Evolutionary conservation across 2,329 filamentous ascomycete genomes (phyloP).

Genomic region (Sporothrix euskadiensis): DNA sequence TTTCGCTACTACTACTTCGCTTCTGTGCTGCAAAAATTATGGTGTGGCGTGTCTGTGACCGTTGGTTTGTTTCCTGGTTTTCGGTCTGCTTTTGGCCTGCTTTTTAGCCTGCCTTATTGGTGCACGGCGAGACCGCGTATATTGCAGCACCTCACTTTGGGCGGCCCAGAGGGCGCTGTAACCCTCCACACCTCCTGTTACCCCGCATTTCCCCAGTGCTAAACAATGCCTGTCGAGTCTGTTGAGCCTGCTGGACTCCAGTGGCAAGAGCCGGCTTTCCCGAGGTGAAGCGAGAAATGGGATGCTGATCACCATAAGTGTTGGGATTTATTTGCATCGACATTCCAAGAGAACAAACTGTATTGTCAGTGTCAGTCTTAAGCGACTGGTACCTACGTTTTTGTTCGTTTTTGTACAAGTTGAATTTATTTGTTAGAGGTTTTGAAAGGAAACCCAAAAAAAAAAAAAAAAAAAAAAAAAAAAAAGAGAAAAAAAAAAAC

Average conservation of each 20-base stretch:
- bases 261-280: background rate
- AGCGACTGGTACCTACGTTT: too few species aligned
- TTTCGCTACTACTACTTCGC: background rate
- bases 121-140: background rate
- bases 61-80: background rate
- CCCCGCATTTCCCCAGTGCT: constrained; percentile 13
- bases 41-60: background rate
- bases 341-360: too few species aligned
- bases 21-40: background rate
- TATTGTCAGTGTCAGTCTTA: too few species aligned
- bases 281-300: background rate
- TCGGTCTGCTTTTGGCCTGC: too few species aligned
- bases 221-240: background rate
- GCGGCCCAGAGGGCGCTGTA: background rate
- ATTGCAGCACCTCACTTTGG: background rate
- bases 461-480: too few species aligned
- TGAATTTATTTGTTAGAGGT: too few species aligned
- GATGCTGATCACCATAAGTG: background rate
- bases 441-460: too few species aligned
- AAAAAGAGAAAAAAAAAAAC: too few species aligned
- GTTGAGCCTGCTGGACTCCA: background rate
- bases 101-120: too few species aligned
- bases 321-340: background rate
- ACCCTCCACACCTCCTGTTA: constrained; percentile 11
- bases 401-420: too few species aligned